Percentiles rank a stretch among this genome's conserved stretches.
phyloP scores from a whole-genome alignment of 2,329 filamentous ascomycete species.

The Pseudopyrenochaeta lycopersici region DNA sequence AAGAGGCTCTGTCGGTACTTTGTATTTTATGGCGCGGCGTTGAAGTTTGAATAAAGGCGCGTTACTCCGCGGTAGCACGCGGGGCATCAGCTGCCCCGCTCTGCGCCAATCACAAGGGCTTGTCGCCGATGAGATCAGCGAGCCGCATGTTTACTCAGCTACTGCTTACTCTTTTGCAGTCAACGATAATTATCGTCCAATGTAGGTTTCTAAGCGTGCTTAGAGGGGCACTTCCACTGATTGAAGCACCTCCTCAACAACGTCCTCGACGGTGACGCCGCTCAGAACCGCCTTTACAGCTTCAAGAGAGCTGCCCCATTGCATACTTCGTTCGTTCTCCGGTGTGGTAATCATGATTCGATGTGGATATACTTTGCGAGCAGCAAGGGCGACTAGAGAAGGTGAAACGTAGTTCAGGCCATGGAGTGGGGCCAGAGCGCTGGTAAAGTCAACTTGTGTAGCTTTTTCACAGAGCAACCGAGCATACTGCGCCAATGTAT shows the following conservation, averaged over 20 bases:
- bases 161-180: constrained; percentile 2
- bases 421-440: constrained; percentile 82
- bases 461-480: not conserved
- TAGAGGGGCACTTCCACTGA: constrained; percentile 65
- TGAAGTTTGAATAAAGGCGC: constrained; percentile 12
- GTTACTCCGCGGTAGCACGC: constrained; percentile 13
- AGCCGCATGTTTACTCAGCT: constrained; percentile 36
- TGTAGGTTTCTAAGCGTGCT: constrained; percentile 9
- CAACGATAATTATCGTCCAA: not conserved
- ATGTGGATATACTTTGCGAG: constrained; percentile 87
- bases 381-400: constrained; percentile 81
- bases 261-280: constrained; percentile 62
- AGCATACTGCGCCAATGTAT: constrained; percentile 67
- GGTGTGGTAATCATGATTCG: constrained; percentile 75
- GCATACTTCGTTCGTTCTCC: constrained; percentile 82
- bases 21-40: constrained; percentile 8
- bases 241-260: constrained; percentile 67
- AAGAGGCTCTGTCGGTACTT: not conserved
- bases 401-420: constrained; percentile 83
- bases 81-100: constrained; percentile 32
- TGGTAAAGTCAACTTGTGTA: constrained; percentile 45
- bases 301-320: constrained; percentile 85
- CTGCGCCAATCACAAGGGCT: constrained; percentile 25
- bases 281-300: constrained; percentile 75
- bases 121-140: constrained; percentile 33